These are phyloP conservation scores for Aspergillus sparsus DNA, from an alignment of 495 filamentous ascomycete genomes.

Conservation along the genomic window DNA sequence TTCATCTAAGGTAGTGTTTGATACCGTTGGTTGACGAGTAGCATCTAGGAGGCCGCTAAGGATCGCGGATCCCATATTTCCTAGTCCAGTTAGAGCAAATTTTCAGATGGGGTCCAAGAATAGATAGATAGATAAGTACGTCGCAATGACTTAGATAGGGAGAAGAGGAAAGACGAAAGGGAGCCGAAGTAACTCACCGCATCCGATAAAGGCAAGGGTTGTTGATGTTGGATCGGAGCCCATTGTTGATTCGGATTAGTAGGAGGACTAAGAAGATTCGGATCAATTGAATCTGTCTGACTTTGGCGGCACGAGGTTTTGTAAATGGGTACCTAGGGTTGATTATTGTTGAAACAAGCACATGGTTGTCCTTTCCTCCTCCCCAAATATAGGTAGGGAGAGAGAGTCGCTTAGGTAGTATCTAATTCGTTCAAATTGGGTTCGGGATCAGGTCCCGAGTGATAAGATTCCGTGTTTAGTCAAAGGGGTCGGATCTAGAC, in stretches of 20 bases:
- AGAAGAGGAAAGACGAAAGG: background rate
- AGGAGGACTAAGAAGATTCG: background rate
- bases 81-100: slow-evolving; percentile 22
- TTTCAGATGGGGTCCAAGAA: background rate
- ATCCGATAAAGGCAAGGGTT: slow-evolving; percentile 35
- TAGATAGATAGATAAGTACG: no score
- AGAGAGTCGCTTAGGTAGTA: background rate
- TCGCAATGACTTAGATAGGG: no score
- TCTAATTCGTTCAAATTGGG: background rate
- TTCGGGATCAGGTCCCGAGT: background rate
- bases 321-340: no score
- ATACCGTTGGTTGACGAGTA: slow-evolving; percentile 22
- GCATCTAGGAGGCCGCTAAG: slow-evolving; percentile 35
- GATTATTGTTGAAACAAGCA: no score
- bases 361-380: no score
- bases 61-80: slow-evolving; percentile 45
- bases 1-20: background rate
- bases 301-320: no score
- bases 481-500: background rate
- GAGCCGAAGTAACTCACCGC: slow-evolving; percentile 24
- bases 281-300: no score
- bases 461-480: background rate
- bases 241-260: background rate
- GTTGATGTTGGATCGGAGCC: background rate
- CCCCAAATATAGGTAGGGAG: background rate